Evolutionary conservation across 2,329 filamentous ascomycete species (phyloP), one percentile per base, ranked within the genome.

Genomic region (Pseudogymnoascus sp.): DNA sequence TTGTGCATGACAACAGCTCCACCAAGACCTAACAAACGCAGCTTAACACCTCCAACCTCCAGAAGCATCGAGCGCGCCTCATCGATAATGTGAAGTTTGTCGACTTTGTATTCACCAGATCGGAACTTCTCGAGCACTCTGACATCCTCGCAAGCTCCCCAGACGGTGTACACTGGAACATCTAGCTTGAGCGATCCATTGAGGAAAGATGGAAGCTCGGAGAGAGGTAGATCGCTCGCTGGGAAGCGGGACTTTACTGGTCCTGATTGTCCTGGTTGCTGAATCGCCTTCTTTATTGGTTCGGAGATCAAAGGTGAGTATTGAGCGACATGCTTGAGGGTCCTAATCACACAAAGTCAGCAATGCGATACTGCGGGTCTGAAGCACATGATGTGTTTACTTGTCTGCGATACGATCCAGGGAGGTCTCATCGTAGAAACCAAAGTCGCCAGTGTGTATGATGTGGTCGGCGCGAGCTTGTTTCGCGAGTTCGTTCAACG

Each of bases 1-100:
- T 99, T 99, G 83, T 99, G 95, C 92, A 99, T 99, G 65, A 99
- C 95, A 4, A 99, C 93, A 5, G 95, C 95, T 71, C 95, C 95
- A 68, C 95, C 95, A 36, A 99, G 83, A 67, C 95, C 95, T 31
- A 99, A 85, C 60, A 99, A 83, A 72, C 95, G 90, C 68, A 99
- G 86, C 83, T 97, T 97, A 63, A 99, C 91, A 64, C 95, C 95
- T 64, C 93, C 95, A 66, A 97, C 83, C 77, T 99, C 95, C 64
- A 99, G 83, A 69, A 99, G 81, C 81, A 96, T 90, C 39, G 95
- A 97, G 75, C 93, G 93, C 62, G 95, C 93, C 80, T 99, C 95
- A 69, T 99, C 95, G 71, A 99, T 97, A 73, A 99, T 96, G 81
- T 97, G 92, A 69, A 99, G 85, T 75, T 99, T 99, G 71, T 88